Evolutionary conservation across 768 basidiomycete genomes (phyloP), one percentile per base, ranked within the genome.

Genomic region (Xanthoconium purpureum): DNA sequence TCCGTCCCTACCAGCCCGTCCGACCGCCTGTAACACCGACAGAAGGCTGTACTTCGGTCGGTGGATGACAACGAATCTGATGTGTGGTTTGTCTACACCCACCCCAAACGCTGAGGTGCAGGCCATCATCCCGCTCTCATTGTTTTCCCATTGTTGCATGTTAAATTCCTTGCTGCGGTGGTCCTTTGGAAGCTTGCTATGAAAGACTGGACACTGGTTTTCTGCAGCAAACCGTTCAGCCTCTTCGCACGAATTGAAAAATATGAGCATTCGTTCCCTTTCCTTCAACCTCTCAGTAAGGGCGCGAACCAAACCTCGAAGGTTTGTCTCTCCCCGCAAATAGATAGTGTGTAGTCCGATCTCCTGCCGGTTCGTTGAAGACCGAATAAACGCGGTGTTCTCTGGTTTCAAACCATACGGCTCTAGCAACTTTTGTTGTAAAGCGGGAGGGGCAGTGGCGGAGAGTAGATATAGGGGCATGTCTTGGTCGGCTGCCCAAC

Each of bases 21-120:
- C 24, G 24, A 24, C 24, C 24, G 24, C 24, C 24, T 24, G 24
- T 24, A 24, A 24, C 24, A 24, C 24, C 24, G 24, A 24, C 24
- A 24, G 24, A 24, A 24, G 24, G 24, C 24, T 24, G 24, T 24
- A 24, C 24, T 24, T 24, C 24, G 24, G 24, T 24, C 24, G 24
- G 24, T 24, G 24, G 24, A 53, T 53, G 0, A 53, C 42, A 3
- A 55, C 18, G 14, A 55, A 55, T 17, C 47, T 24, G n/a, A 55
- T 28, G 17, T 55, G 32, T n/a, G 54, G 40, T 30, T 37, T 50
- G 28, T 55, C 54, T 3, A 55, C 54, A 20, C 54, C 54, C 10
- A 2, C 14, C 17, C 47, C 47, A 3, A 55, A 55, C 6, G 54
- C 47, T 13, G 54, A 43, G 13, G 54, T 55, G 29, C 47, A 55